Conservation (phyloP, 495 filamentous ascomycete genomes). For the Penicillium coprophilum region DNA sequence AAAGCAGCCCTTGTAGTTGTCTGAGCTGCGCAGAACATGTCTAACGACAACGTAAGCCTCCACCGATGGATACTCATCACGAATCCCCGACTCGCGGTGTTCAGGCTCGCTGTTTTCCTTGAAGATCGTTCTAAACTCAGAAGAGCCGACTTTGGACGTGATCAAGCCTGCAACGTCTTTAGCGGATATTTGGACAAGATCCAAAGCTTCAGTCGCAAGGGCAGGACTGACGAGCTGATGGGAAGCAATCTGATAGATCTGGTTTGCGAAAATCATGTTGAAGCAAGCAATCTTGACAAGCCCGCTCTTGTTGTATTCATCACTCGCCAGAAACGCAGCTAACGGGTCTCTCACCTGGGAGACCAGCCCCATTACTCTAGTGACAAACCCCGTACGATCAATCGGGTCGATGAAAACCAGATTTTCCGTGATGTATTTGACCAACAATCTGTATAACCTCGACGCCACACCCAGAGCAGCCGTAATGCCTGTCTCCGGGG, state of each 20-base stretch:
- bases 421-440: slow-evolving; percentile 49
- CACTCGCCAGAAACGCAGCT: slow-evolving; percentile 20
- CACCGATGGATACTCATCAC: slow-evolving; percentile 52
- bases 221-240: slow-evolving; percentile 34
- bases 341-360: slow-evolving; percentile 32
- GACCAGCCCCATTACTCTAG: slow-evolving; percentile 31
- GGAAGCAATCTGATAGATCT: slow-evolving; percentile 41
- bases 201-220: slow-evolving; percentile 24
- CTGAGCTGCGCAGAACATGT: slow-evolving; percentile 53
- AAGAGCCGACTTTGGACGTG: slow-evolving; percentile 39
- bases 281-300: slow-evolving; percentile 33
- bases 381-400: slow-evolving; percentile 44
- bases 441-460: slow-evolving; percentile 34
- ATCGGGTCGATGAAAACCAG: slow-evolving; percentile 55
- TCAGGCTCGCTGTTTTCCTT: slow-evolving; percentile 55
- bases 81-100: slow-evolving; percentile 65
- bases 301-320: slow-evolving; percentile 17
- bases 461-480: slow-evolving; percentile 6
- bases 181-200: slow-evolving; percentile 33
- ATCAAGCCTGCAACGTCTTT: slow-evolving; percentile 43
- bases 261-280: slow-evolving; percentile 42
- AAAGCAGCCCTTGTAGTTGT: slow-evolving; percentile 29
- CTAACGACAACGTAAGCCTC: slow-evolving; percentile 68
- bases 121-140: slow-evolving; percentile 59
- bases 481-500: slow-evolving; percentile 3